phyloP scores from a whole-genome alignment of 192 early-diverging fungal genomes.

The Funneliformis geosporum region DNA sequence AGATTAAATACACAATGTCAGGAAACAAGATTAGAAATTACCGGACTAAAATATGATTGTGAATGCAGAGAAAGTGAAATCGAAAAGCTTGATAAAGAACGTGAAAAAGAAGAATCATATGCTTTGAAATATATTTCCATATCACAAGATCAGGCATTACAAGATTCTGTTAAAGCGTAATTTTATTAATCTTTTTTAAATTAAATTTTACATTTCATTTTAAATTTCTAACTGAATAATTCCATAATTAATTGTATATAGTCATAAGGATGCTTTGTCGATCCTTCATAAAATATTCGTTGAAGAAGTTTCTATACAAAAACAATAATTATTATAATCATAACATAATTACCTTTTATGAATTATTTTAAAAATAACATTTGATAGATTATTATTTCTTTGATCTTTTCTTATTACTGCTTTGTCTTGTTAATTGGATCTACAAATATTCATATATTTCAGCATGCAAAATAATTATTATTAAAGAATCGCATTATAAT shows the following conservation, averaged over 20 bases:
- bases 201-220: background rate
- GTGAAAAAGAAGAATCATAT: constrained; percentile 6
- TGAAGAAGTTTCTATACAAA: no score
- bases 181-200: background rate
- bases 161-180: background rate
- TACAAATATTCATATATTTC: no score
- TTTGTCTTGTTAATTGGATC: constrained; percentile 12
- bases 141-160: background rate
- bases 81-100: constrained; percentile 5
- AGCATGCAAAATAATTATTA: no score
- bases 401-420: background rate
- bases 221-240: background rate
- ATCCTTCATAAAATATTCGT: background rate
- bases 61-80: constrained; percentile 2
- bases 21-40: background rate
- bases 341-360: background rate
- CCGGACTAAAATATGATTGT: background rate
- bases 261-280: background rate
- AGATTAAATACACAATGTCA: constrained; percentile 4
- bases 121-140: background rate
- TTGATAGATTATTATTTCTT: background rate
- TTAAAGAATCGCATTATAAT: background rate
- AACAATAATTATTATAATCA: background rate
- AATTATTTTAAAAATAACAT: background rate
- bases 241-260: background rate